A percentile compares a stretch with the other conserved stretches of the same genome.
Conservation (phyloP, 352 stramenopile species). For the Phytophthora sansomeana region DNA sequence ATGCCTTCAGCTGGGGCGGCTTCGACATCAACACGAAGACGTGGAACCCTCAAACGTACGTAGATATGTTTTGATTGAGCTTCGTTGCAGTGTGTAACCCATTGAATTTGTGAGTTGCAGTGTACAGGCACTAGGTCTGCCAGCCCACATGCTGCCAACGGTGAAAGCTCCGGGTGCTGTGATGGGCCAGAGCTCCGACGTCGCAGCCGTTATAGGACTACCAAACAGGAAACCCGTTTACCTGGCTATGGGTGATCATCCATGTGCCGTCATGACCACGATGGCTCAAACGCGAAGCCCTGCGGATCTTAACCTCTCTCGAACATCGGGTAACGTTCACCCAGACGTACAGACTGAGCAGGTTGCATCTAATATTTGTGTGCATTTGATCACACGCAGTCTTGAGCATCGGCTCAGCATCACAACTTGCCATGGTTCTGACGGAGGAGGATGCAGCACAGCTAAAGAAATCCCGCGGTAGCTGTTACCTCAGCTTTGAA, state of each 20-base stretch:
- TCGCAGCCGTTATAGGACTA: constrained; percentile 35
- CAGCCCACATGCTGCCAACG: constrained; percentile 50
- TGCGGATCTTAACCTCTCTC: constrained; percentile 36
- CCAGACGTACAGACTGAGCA: background rate
- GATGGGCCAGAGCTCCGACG: constrained; percentile 41
- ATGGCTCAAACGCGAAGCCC: constrained; percentile 36
- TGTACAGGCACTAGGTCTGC: constrained; percentile 59
- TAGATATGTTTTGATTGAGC: background rate
- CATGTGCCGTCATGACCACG: constrained; percentile 62
- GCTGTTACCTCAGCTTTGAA: constrained; percentile 58
- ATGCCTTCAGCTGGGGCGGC: constrained; percentile 78
- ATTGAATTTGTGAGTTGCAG: constrained; percentile 26
- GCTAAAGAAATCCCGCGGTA: constrained; percentile 26
- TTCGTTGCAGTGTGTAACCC: background rate
- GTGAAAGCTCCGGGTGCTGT: constrained; percentile 53
- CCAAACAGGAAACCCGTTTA: constrained; percentile 44
- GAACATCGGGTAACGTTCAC: constrained; percentile 31
- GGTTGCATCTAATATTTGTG: constrained; percentile 5
- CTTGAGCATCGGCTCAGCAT: constrained; percentile 76
- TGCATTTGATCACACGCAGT: constrained; percentile 35
- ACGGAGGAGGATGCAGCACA: constrained; percentile 36
- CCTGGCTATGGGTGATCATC: constrained; percentile 76
- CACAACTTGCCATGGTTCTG: constrained; percentile 74
- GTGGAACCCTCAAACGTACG: constrained; percentile 56
- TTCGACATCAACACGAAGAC: constrained; percentile 51